Evolutionary conservation across 768 basidiomycete species (phyloP), one percentile per base, ranked within the genome.

Genomic region (Boletus patriciae): DNA sequence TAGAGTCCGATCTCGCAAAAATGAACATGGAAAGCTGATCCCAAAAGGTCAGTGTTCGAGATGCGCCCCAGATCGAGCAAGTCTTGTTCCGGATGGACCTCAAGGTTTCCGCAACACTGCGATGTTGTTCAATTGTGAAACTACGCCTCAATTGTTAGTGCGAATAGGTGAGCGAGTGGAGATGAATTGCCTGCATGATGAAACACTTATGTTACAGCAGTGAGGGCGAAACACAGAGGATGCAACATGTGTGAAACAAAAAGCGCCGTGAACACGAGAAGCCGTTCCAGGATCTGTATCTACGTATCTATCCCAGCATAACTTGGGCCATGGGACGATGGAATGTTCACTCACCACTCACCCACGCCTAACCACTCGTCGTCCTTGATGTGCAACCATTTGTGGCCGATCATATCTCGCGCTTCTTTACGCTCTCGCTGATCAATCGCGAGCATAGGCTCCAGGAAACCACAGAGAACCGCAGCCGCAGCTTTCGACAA

Each of bases 361-460:
- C 61, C 73, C 41, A 66, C 60, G 42, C 65, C 57, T 27, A 54
- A 47, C 62, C 71, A 63, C 37, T 62, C 69, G 37, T 62, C 68
- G 40, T 77, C 71, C 41, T 73, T 66, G 56, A 76, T 65, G 21
- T 73, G 71, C 55, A 96, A 71, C 94, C 94, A 97, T 48, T 78
- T 73, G 65, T 94, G 90, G 54, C 83, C 76, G 51, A 86, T 77
- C 77, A 94, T 78, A 55, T 92, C 89, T 37, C 82, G 78, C 15
- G 93, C 92, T 45, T 83, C 77, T 42, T 80, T 81, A 34, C 94
- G 86, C 52, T 83, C 73, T 62, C 82, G 79, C 67, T 85, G 85
- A 65, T 93, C 87, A 54, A 86, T 72, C 31, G 78, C 75, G 59
- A 93, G 79, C 92, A 92, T 92, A 29, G 90, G 89, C 61, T 78